A percentile compares a stretch with the other conserved stretches of the same genome.
Conservation (phyloP, 2,329 filamentous ascomycete species). For the Nemania sp. region DNA sequence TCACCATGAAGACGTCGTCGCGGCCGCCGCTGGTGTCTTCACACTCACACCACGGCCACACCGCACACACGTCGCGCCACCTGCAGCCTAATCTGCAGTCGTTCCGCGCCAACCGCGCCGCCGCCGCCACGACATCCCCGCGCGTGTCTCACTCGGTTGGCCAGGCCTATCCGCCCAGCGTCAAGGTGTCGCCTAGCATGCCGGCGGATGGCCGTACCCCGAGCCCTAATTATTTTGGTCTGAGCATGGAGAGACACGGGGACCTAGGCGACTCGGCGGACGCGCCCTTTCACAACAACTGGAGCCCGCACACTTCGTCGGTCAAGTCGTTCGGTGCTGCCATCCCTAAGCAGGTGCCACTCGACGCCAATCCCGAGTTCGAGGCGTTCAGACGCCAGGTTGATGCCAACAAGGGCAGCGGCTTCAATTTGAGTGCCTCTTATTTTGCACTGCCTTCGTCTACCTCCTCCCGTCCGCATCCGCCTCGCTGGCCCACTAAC, state of each 20-base stretch:
- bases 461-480: slow-evolving; percentile 45
- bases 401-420: slow-evolving; percentile 61
- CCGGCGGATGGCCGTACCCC: slow-evolving; percentile 49
- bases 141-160: slow-evolving; percentile 57
- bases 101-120: slow-evolving; percentile 45
- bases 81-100: slow-evolving; percentile 48
- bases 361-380: slow-evolving; percentile 80
- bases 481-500: slow-evolving; percentile 53
- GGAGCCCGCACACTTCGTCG: slow-evolving; percentile 72
- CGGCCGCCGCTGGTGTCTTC: slow-evolving; percentile 37
- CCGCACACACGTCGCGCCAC: slow-evolving; percentile 36
- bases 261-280: slow-evolving; percentile 66
- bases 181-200: slow-evolving; percentile 45
- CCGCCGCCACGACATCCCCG: slow-evolving; percentile 58
- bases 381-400: slow-evolving; percentile 76
- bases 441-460: slow-evolving; percentile 47
- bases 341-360: slow-evolving; percentile 68
- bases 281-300: slow-evolving; percentile 66
- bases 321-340: slow-evolving; percentile 70
- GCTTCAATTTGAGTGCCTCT: slow-evolving; percentile 52
- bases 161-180: slow-evolving; percentile 53
- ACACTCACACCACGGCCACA: slow-evolving; percentile 34
- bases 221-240: slow-evolving; percentile 87
- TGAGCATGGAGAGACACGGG: slow-evolving; percentile 63
- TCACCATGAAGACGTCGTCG: slow-evolving; percentile 41